Percentiles rank a stretch among this genome's conserved stretches.
phyloP scores from a whole-genome alignment of 768 basidiomycete species.

The Pleurotus tuber-regium region DNA sequence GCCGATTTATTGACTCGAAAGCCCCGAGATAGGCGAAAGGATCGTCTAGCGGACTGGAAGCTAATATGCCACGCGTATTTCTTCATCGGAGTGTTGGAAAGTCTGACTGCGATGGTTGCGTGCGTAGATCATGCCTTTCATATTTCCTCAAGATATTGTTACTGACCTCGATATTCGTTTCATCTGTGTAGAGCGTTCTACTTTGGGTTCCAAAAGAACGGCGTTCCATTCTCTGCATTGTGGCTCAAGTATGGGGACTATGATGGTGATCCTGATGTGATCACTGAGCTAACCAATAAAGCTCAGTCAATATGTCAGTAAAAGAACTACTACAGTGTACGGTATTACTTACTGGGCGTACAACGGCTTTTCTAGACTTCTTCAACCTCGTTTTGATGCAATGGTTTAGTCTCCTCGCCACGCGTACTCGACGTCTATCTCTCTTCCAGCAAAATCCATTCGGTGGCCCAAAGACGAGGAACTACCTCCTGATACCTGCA shows the following conservation, averaged over 20 bases:
- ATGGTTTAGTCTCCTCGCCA: conserved; percentile 57
- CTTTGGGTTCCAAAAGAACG: conserved; percentile 39
- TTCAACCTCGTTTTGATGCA: conserved; percentile 58
- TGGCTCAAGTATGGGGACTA: conserved; percentile 46
- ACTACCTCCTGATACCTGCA: conserved; percentile 44
- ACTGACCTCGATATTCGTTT: neutral
- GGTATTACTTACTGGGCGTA: neutral
- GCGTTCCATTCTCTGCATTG: conserved; percentile 45
- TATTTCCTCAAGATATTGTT: neutral
- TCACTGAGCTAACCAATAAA: conserved; percentile 34
- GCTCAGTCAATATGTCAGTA: conserved; percentile 46
- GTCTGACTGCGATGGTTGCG: conserved; percentile 48
- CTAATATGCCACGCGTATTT: conserved; percentile 57
- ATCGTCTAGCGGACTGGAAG: conserved; percentile 51
- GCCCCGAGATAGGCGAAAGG: conserved; percentile 54
- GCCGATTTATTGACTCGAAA: conserved; percentile 51
- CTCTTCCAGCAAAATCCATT: conserved; percentile 54
- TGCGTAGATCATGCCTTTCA: conserved; percentile 23
- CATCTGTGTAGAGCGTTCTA: conserved; percentile 35
- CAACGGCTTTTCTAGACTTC: no score
- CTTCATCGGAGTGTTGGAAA: conserved; percentile 50
- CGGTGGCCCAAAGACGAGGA: conserved; percentile 23
- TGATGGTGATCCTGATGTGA: conserved; percentile 29
- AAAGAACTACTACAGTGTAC: no score
- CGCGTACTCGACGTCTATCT: conserved; percentile 51